These are phyloP conservation scores for Andrographis paniculata DNA, from an alignment of 305 asterid species.

Conservation along the genomic window DNA sequence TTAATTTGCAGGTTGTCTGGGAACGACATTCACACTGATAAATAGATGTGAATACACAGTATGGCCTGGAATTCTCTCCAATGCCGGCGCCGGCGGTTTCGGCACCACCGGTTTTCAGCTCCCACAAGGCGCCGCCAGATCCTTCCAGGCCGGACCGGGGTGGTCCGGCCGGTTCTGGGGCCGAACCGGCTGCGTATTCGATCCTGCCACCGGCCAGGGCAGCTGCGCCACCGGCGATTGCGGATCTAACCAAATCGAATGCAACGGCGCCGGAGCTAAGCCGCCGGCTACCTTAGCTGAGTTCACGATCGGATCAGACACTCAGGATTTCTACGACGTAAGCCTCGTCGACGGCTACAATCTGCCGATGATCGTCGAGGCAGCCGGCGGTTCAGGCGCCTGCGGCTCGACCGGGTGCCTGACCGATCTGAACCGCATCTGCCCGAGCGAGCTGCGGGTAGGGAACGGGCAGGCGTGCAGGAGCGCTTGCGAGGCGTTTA, in stretches of 20 bases:
- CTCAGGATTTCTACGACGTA: conserved; percentile 37
- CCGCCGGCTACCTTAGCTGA: conserved; percentile 48
- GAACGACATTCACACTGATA: conserved; percentile 30
- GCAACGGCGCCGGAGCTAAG: conserved; percentile 37
- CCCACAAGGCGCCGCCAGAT: conserved; percentile 23
- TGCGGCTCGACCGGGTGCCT: conserved; percentile 41
- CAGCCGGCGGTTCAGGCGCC: conserved; percentile 35
- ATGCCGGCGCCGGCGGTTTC: conserved; percentile 32
- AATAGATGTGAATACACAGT: conserved; percentile 40
- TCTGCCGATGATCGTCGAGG: conserved; percentile 31
- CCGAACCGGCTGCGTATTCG: conserved; percentile 44
- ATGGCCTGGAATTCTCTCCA: conserved; percentile 53
- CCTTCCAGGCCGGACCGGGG: conserved; percentile 35
- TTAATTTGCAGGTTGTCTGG: conserved; percentile 22
- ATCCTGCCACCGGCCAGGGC: conserved; percentile 27
- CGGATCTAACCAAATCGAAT: conserved; percentile 39
- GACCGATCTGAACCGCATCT: conserved; percentile 33
- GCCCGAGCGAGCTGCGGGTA: conserved; percentile 43
- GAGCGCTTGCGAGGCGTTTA: conserved; percentile 47
- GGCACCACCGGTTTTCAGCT: conserved; percentile 55
- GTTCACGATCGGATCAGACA: conserved; percentile 29
- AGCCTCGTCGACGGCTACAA: conserved; percentile 47
- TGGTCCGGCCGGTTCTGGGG: conserved; percentile 81
- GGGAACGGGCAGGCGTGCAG: conserved; percentile 36
- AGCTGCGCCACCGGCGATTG: conserved; percentile 38